A percentile compares a stretch with the other conserved stretches of the same genome.
phyloP scores from a whole-genome alignment of 345 rosid species.

The Eucalyptus sp. region DNA sequence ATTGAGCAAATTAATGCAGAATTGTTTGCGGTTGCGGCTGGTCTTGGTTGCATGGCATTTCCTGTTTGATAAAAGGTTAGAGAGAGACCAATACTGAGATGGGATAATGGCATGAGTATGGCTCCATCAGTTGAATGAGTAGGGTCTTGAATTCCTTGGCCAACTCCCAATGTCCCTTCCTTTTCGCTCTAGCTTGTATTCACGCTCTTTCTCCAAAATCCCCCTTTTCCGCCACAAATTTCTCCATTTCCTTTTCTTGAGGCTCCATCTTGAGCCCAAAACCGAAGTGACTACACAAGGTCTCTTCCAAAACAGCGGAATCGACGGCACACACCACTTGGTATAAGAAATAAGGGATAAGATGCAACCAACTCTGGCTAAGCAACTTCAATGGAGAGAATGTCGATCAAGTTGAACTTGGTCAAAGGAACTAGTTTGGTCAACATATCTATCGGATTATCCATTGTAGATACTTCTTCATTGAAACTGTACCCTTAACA shows the following conservation, averaged over 20 bases:
- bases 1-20: too few species aligned
- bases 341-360: neutral
- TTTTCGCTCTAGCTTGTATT: slow-evolving; percentile 40
- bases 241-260: slow-evolving; percentile 57
- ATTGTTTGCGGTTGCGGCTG: too few species aligned
- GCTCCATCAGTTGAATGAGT: slow-evolving; percentile 31
- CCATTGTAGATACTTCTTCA: too few species aligned
- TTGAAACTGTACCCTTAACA: too few species aligned
- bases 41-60: too few species aligned
- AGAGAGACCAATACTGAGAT: too few species aligned
- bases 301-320: neutral
- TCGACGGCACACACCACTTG: neutral
- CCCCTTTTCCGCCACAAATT: slow-evolving; percentile 56
- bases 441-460: too few species aligned
- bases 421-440: neutral
- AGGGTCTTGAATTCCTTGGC: slow-evolving; percentile 16
- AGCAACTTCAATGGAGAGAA: neutral
- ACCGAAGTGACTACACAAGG: neutral
- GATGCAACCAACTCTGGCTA: neutral
- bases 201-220: slow-evolving; percentile 32
- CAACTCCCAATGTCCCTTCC: slow-evolving; percentile 26
- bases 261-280: neutral
- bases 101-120: slow-evolving; percentile 10
- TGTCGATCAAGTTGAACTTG: neutral
- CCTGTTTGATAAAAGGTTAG: too few species aligned